A percentile compares a stretch with the other conserved stretches of the same genome.
Evolutionary conservation across 2,329 filamentous ascomycete genomes (phyloP).

Genomic region (Fusarium phyllophilum): DNA sequence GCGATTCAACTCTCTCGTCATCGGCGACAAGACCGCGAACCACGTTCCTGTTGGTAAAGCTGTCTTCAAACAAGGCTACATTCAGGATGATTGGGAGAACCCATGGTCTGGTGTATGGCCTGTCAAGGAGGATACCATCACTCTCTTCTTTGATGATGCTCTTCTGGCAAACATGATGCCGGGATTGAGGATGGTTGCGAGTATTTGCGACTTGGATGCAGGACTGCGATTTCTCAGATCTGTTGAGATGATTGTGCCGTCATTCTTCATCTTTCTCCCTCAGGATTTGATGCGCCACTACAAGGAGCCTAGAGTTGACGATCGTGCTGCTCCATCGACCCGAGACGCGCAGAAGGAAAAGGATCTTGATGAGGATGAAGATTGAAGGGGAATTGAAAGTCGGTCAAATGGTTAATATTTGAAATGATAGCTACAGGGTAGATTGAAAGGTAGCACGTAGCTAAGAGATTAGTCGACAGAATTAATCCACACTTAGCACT

Average conservation of each 20-base stretch:
- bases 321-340: conserved; percentile 59
- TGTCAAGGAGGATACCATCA: conserved; percentile 35
- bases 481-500: not conserved
- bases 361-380: conserved; percentile 30
- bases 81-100: conserved; percentile 61
- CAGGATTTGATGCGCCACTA: conserved; percentile 76
- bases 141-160: conserved; percentile 75
- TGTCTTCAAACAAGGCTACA: conserved; percentile 54
- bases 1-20: conserved; percentile 56
- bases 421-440: conserved; percentile 8
- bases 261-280: conserved; percentile 71
- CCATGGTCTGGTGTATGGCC: conserved; percentile 27
- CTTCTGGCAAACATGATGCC: conserved; percentile 62
- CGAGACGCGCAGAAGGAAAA: conserved; percentile 46
- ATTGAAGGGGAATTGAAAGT: not conserved
- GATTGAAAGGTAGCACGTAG: not conserved
- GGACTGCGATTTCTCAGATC: conserved; percentile 73
- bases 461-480: conserved; percentile 4
- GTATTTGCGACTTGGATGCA: conserved; percentile 67
- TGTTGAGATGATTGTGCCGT: conserved; percentile 64
- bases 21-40: conserved; percentile 46
- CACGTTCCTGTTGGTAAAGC: conserved; percentile 58
- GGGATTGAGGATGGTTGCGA: conserved; percentile 71
- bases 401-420: not conserved
- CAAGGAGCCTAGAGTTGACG: conserved; percentile 63